Evolutionary conservation across 1,284 basidiomycete species (phyloP), one percentile per base, ranked within the genome.

Genomic region (Crocinoboletus sp.): DNA sequence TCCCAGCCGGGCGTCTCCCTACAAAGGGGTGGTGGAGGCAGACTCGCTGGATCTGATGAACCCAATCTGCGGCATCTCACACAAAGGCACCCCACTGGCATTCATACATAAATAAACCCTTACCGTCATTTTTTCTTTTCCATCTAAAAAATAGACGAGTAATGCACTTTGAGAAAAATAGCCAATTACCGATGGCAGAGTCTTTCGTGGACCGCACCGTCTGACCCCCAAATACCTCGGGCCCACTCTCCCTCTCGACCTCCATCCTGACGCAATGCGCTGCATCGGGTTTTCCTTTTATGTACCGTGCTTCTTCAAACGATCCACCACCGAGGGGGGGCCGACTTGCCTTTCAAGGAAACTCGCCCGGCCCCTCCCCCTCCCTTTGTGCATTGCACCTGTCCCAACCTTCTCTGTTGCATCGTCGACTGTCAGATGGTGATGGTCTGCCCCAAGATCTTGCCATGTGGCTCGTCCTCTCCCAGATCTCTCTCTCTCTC

Each of bases 21-120:
- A 24, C 15, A 11, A 16, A 5, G 10, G 30, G 24, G 17, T 13
- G 13, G 17, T 20, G 3, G 32, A 29, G 17, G 10, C 13, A 13
- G 36, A 32, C 38, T 3, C 12, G 33, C 32, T 38, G 38, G 38
- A 61, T 59, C 56, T 52, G 5, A 15, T 12, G 54, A 60, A 59
- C 49, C 28, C 45, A 61, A 60, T 60, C 59, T 58, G 20, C 36
- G n/a, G n/a, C n/a, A 27, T 33, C 38, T 43, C 20, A n/a, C 12
- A 16, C 40, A 30, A 15, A 49, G 47, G 47, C 27, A 49, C 47
- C 27, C 38, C 16, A n/a, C n/a, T n/a, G n/a, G n/a, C 2, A 0
- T 2, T 6, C 6, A 20, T 22, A 23, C 22, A 37, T 22, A 43
- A 39, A 41, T 41, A 41, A 43, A 43, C 29, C 27, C 39, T 39